Evolutionary conservation across 2,329 filamentous ascomycete genomes (phyloP).

Genomic region (Rugonectria rugulosa): DNA sequence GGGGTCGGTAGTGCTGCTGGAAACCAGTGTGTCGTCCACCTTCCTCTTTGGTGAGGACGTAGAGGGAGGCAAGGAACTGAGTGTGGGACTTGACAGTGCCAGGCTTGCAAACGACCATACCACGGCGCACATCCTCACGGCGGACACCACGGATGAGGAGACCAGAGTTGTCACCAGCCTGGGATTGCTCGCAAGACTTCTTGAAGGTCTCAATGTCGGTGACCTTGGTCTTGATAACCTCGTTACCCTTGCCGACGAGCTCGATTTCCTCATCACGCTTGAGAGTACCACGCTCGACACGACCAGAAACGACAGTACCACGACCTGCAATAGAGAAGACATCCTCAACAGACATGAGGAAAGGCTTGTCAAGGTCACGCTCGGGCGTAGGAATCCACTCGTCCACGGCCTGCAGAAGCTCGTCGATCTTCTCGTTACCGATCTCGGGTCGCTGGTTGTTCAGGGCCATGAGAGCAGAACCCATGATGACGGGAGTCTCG

Average conservation of each 20-base stretch:
- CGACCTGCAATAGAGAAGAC: conserved; percentile 90
- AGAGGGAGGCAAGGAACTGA: conserved; percentile 95
- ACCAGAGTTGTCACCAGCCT: conserved; percentile 97
- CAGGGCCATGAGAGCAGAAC: conserved; percentile 93
- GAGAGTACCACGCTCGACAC: conserved; percentile 93
- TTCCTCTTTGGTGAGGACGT: conserved; percentile 97
- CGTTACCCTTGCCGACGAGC: conserved; percentile 84
- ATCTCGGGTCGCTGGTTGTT: conserved; percentile 89
- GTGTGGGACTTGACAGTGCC: conserved; percentile 85
- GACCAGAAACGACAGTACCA: conserved; percentile 95
- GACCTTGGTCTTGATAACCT: conserved; percentile 96
- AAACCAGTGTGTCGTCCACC: conserved; percentile 97
- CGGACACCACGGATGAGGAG: conserved; percentile 94
- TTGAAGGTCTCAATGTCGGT: conserved; percentile 99
- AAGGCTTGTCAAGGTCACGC: conserved; percentile 96
- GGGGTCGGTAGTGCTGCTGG: conserved; percentile 93
- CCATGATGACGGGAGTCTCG: conserved; percentile 95
- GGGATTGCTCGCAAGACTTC: conserved; percentile 97
- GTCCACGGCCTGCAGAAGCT: conserved; percentile 89
- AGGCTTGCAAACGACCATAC: conserved; percentile 91
- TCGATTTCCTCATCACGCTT: conserved; percentile 97
- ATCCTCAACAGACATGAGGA: conserved; percentile 98
- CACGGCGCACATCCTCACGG: conserved; percentile 91
- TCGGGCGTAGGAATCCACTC: conserved; percentile 94
- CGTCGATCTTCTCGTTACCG: conserved; percentile 86